phyloP scores from a whole-genome alignment of 148 eudicot genomes.

The Cornus florida region DNA sequence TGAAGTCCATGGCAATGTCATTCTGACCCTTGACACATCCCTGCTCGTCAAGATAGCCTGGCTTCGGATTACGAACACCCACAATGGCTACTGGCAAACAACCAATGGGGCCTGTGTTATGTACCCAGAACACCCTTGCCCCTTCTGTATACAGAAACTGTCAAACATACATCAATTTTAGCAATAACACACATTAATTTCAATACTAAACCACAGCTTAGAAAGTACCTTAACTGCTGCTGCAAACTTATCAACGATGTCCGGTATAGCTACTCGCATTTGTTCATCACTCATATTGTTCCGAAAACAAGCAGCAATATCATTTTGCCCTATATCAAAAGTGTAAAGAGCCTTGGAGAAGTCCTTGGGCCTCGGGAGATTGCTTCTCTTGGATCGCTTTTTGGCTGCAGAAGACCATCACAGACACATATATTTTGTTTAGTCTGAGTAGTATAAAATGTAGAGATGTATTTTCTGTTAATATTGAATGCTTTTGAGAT shows the following conservation, averaged over 20 bases:
- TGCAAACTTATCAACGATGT: constrained; percentile 39
- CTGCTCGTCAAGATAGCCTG: constrained; percentile 1
- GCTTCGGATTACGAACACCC: background rate
- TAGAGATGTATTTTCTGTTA: no score
- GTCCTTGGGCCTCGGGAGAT: constrained; percentile 44
- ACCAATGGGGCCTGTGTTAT: constrained; percentile 39
- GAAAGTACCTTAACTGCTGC: constrained; percentile 38
- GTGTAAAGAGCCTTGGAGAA: constrained; percentile 65
- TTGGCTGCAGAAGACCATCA: constrained; percentile 10
- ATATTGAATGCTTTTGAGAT: background rate
- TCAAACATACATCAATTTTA: background rate
- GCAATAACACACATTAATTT: background rate
- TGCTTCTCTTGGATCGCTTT: constrained; percentile 24
- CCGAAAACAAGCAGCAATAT: constrained; percentile 42
- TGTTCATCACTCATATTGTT: constrained; percentile 40
- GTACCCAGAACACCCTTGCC: constrained; percentile 35
- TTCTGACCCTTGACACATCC: constrained; percentile 11
- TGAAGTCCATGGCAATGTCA: constrained; percentile 1
- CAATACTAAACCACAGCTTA: no score
- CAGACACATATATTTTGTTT: no score
- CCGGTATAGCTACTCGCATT: constrained; percentile 36
- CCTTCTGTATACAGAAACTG: background rate
- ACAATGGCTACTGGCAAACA: constrained; percentile 23
- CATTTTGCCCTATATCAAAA: constrained; percentile 63
- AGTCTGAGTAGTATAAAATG: background rate